These are phyloP conservation scores for Cystofilobasidium bisporidii DNA, from an alignment of 768 basidiomycete genomes.

Conservation along the genomic window DNA sequence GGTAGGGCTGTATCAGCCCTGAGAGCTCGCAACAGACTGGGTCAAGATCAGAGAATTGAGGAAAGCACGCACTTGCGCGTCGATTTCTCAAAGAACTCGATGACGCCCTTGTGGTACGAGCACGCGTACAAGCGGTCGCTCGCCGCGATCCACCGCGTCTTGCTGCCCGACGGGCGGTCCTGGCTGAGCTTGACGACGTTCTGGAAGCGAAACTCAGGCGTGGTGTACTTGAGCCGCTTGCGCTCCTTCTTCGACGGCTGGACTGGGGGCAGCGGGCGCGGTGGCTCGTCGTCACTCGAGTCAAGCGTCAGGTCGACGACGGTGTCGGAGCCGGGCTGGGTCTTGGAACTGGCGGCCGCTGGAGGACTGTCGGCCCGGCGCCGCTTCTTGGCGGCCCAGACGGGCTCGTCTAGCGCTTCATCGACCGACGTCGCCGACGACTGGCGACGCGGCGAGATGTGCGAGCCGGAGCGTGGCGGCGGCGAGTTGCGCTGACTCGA, in stretches of 20 bases:
- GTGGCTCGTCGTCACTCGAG: background rate
- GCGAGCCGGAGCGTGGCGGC: background rate
- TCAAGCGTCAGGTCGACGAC: background rate
- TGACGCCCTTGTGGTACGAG: background rate
- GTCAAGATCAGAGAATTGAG: background rate
- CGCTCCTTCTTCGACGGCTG: background rate
- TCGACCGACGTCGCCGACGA: no score
- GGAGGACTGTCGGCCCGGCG: background rate
- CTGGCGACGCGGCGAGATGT: background rate
- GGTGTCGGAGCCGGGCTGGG: no score
- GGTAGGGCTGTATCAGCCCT: background rate
- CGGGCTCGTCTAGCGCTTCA: no score
- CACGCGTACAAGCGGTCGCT: background rate
- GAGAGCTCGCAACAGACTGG: background rate
- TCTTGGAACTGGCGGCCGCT: no score
- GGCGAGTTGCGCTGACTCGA: background rate
- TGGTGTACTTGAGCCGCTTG: background rate
- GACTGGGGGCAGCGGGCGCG: background rate
- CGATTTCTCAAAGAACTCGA: background rate
- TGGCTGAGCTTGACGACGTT: background rate
- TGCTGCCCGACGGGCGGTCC: background rate
- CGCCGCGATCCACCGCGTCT: background rate
- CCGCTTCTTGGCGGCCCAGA: background rate
- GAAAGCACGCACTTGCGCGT: background rate
- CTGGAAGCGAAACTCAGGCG: background rate